phyloP scores from a whole-genome alignment of 768 basidiomycete species.

The Tricholoma flavovirens region DNA sequence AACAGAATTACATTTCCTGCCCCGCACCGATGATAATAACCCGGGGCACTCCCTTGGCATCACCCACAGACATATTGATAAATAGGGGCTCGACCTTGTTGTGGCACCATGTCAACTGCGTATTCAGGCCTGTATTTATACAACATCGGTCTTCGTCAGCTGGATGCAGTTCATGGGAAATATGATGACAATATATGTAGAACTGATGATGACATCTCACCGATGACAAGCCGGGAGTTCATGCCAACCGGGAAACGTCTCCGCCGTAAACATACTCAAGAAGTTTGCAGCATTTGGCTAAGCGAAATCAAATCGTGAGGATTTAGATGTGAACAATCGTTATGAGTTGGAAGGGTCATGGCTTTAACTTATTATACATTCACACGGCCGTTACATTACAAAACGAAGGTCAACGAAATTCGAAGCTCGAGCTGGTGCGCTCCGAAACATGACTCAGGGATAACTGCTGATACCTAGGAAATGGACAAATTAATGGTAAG shows the following conservation, averaged over 20 bases:
- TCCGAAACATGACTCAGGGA: conserved; percentile 77
- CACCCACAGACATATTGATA: conserved; percentile 7
- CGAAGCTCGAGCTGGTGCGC: conserved; percentile 69
- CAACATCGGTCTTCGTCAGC: neutral
- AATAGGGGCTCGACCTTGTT: no score
- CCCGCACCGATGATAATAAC: conserved; percentile 49
- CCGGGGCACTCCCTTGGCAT: conserved; percentile 23
- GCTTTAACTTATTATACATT: neutral
- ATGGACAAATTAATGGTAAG: conserved; percentile 4
- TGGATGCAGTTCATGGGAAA: neutral
- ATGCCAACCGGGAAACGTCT: no score
- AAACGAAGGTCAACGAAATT: conserved; percentile 61
- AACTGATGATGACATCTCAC: neutral
- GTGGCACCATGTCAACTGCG: no score
- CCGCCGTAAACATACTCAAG: no score
- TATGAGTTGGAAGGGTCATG: neutral
- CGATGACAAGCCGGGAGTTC: no score
- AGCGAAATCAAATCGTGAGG: no score
- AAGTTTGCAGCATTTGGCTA: no score
- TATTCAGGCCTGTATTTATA: no score
- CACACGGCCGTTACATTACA: conserved; percentile 10
- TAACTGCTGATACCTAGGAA: conserved; percentile 72
- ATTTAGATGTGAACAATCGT: neutral
- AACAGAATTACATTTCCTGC: conserved; percentile 22
- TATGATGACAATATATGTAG: neutral